Evolutionary conservation across 352 stramenopile genomes (phyloP).

Genomic region (Plasmopara viticola): DNA sequence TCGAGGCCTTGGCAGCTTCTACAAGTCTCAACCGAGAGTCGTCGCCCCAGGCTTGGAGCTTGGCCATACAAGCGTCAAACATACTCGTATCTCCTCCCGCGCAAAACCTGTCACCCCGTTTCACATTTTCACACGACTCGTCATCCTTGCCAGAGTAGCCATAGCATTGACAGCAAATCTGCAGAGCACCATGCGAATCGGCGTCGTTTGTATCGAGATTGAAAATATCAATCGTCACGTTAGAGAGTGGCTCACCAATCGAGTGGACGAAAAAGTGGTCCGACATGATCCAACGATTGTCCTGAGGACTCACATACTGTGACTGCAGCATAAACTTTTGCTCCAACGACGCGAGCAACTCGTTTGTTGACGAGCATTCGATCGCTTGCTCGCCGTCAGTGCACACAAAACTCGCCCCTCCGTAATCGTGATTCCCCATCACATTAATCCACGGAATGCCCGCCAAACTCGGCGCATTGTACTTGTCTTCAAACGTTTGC

Average conservation of each 20-base stretch:
- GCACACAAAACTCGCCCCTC: slow-evolving; percentile 73
- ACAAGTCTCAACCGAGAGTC: slow-evolving; percentile 50
- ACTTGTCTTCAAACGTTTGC: slow-evolving; percentile 78
- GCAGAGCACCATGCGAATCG: slow-evolving; percentile 46
- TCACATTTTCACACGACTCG: slow-evolving; percentile 44
- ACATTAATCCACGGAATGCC: slow-evolving; percentile 81
- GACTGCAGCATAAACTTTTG: slow-evolving; percentile 70
- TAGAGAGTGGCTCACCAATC: slow-evolving; percentile 44
- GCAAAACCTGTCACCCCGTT: slow-evolving; percentile 43
- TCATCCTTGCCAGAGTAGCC: slow-evolving; percentile 56
- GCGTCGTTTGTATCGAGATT: slow-evolving; percentile 83
- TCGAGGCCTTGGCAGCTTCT: slow-evolving; percentile 49
- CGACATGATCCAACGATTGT: slow-evolving; percentile 74
- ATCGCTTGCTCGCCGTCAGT: slow-evolving; percentile 30
- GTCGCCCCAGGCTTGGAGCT: slow-evolving; percentile 48
- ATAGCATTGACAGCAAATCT: slow-evolving; percentile 83
- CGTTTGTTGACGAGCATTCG: slow-evolving; percentile 37
- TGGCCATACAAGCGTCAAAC: slow-evolving; percentile 69
- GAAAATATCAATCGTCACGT: slow-evolving; percentile 79
- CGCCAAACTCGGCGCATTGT: slow-evolving; percentile 34
- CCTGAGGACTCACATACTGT: slow-evolving; percentile 71
- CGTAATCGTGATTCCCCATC: slow-evolving; percentile 84
- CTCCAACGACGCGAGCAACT: slow-evolving; percentile 44
- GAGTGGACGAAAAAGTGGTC: slow-evolving; percentile 82
- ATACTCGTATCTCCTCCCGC: slow-evolving; percentile 45